Conservation (phyloP, 2,329 filamentous ascomycete genomes). For the Aspergillus brasiliensis region DNA sequence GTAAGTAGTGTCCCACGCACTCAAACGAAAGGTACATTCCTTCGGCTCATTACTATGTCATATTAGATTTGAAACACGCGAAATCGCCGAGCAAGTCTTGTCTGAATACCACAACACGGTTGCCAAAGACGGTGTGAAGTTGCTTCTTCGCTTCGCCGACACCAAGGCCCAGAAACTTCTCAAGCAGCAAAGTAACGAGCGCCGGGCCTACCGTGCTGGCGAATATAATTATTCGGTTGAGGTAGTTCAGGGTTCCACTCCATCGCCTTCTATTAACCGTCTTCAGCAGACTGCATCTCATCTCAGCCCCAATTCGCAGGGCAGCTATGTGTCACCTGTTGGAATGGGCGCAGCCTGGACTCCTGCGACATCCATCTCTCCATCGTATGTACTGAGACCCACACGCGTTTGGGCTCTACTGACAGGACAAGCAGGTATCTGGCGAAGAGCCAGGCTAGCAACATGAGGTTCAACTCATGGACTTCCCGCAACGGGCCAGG, state of each 20-base stretch:
- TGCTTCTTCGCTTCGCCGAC: slow-evolving; percentile 95
- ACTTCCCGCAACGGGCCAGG: slow-evolving; percentile 40
- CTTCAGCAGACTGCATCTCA: slow-evolving; percentile 43
- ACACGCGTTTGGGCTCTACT: slow-evolving; percentile 21
- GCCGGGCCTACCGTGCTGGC: slow-evolving; percentile 91
- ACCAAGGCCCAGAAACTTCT: slow-evolving; percentile 95
- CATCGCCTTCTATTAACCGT: slow-evolving; percentile 47
- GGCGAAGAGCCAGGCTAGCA: slow-evolving; percentile 41
- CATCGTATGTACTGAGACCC: slow-evolving; percentile 42
- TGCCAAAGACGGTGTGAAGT: slow-evolving; percentile 76
- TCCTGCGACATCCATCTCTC: slow-evolving; percentile 51
- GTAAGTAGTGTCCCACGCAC: slow-evolving; percentile 50
- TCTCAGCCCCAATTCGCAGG: slow-evolving; percentile 46
- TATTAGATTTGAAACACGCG: slow-evolving; percentile 80
- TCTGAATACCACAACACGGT: slow-evolving; percentile 79
- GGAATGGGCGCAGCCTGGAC: slow-evolving; percentile 48
- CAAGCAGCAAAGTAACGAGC: slow-evolving; percentile 93
- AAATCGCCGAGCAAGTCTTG: slow-evolving; percentile 89
- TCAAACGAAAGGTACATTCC: slow-evolving; percentile 4
- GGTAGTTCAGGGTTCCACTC: slow-evolving; percentile 47
- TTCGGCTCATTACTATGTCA: slow-evolving; percentile 14
- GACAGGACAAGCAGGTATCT: slow-evolving; percentile 38
- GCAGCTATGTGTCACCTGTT: slow-evolving; percentile 47
- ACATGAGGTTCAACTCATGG: slow-evolving; percentile 40
- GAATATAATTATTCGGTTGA: slow-evolving; percentile 74